phyloP scores from a whole-genome alignment of 805 yeast species.

The Candida maesae region DNA sequence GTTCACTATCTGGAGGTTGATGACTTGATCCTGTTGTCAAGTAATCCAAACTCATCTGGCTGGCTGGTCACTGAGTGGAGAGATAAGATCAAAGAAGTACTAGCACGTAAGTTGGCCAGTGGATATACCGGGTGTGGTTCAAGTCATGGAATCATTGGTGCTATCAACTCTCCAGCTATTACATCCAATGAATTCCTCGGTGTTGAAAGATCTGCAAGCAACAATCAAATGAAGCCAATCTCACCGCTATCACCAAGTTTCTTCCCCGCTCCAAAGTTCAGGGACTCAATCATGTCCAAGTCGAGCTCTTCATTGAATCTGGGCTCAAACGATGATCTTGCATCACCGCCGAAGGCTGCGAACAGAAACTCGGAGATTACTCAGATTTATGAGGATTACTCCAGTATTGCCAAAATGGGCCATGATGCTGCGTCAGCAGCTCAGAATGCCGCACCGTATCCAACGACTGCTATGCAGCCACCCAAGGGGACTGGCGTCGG shows the following conservation, averaged over 20 bases:
- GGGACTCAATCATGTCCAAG: constrained; percentile 24
- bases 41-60: constrained; percentile 30
- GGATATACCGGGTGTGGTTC: constrained; percentile 82
- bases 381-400: constrained; percentile 31
- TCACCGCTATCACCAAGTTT: constrained; percentile 37
- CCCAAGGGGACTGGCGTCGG: constrained; percentile 17
- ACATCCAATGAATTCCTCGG: constrained; percentile 33
- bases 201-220: constrained; percentile 5
- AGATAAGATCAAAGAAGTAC: constrained; percentile 47
- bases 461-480: background rate
- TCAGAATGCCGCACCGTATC: no score
- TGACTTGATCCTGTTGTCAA: constrained; percentile 47
- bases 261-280: constrained; percentile 32
- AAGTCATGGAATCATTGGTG: constrained; percentile 56
- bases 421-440: background rate
- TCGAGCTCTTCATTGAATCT: constrained; percentile 17
- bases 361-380: constrained; percentile 30
- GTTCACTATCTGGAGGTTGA: constrained; percentile 66
- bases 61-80: constrained; percentile 68
- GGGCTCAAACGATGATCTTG: constrained; percentile 15
- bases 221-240: constrained; percentile 23
- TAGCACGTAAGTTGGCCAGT: constrained; percentile 48
- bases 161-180: constrained; percentile 47
- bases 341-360: constrained; percentile 13
- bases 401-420: constrained; percentile 22